Evolutionary conservation across 2,329 filamentous ascomycete species (phyloP).

Genomic region (Aspergillus sp.): DNA sequence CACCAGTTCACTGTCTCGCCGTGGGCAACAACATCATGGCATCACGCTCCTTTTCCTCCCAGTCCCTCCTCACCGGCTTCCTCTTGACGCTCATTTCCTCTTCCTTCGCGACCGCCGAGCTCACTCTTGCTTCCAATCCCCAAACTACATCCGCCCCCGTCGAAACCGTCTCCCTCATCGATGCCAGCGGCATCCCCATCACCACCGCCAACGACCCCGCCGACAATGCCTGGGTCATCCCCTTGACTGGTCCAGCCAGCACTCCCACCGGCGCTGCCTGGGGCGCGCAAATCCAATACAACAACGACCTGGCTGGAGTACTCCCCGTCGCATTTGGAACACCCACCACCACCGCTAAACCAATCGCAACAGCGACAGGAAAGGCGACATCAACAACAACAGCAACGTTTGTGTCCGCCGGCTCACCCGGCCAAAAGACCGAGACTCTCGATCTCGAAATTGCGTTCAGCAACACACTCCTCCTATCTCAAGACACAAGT

Average conservation of each 20-base stretch:
- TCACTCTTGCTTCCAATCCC: not conserved
- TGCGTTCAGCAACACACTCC: not conserved
- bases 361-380: not conserved
- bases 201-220: not conserved
- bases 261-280: slow-evolving; percentile 2
- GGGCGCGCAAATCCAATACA: not conserved
- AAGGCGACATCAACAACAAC: not conserved
- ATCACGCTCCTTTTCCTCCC: not conserved
- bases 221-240: slow-evolving; percentile 5
- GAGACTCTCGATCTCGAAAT: not conserved
- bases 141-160: slow-evolving; percentile 2
- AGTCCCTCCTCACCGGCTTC: not conserved
- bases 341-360: not conserved
- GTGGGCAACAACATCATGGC: not conserved
- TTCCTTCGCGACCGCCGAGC: not conserved
- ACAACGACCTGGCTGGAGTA: not conserved
- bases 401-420: not conserved
- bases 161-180: slow-evolving; percentile 5
- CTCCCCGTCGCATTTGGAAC: slow-evolving; percentile 2
- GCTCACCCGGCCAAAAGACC: not conserved
- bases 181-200: slow-evolving; percentile 5
- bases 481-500: not conserved
- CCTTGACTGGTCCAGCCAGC: not conserved
- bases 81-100: not conserved
- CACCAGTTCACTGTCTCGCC: not conserved